Conservation (phyloP, 1,284 basidiomycete genomes). For the Ustilago lituana region DNA sequence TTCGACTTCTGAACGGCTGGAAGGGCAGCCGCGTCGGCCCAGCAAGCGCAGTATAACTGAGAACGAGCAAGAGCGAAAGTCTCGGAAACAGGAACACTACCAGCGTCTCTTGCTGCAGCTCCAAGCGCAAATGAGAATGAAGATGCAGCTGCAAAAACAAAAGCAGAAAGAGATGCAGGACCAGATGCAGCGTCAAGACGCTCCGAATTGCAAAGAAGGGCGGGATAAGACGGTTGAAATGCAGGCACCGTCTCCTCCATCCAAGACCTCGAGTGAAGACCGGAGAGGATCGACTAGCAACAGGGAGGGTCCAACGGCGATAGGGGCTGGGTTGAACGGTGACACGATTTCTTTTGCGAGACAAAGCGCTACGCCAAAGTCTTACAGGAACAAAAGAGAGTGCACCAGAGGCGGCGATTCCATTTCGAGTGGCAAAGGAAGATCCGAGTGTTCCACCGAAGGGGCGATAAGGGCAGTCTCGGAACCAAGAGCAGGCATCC, state of each 20-base stretch:
- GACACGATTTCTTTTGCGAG: too few species aligned
- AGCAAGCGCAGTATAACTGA: constrained; percentile 4
- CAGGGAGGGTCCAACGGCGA: too few species aligned
- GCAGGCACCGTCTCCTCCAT: constrained; percentile 3
- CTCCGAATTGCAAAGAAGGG: not conserved
- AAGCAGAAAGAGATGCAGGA: constrained; percentile 19
- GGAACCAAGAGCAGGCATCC: too few species aligned
- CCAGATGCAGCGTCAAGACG: not conserved
- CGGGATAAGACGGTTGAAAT: not conserved
- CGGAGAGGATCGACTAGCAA: too few species aligned
- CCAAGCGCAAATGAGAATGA: constrained; percentile 24
- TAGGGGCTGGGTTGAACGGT: too few species aligned
- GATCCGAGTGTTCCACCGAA: too few species aligned
- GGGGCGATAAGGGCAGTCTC: too few species aligned
- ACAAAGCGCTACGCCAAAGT: too few species aligned
- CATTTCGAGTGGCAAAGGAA: too few species aligned
- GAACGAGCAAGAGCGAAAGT: constrained; percentile 22
- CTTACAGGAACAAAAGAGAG: not conserved
- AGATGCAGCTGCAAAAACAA: constrained; percentile 24
- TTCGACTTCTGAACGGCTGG: not conserved
- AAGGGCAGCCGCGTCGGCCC: not conserved
- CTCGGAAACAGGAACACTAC: constrained; percentile 25
- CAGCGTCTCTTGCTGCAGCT: constrained; percentile 22
- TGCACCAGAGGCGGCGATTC: not conserved
- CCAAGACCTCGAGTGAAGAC: not conserved